Evolutionary conservation across 192 early-diverging fungal genomes (phyloP).

Genomic region (Coemansia sp.): DNA sequence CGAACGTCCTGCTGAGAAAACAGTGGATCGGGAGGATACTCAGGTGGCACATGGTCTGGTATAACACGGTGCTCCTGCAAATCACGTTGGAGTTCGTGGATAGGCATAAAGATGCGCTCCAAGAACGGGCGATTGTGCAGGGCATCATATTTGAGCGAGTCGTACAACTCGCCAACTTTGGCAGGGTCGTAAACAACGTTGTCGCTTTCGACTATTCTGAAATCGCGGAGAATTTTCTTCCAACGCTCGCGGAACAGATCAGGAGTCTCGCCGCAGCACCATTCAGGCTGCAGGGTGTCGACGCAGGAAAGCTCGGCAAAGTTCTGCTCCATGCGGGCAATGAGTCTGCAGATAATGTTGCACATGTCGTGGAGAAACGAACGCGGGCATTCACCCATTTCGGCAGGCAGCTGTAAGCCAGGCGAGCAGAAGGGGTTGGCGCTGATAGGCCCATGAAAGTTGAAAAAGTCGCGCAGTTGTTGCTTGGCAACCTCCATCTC

Average conservation of each 20-base stretch:
- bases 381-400: slow-evolving; percentile 38
- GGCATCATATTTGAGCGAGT: slow-evolving; percentile 96
- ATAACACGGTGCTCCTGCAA: not conserved
- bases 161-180: slow-evolving; percentile 90
- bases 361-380: slow-evolving; percentile 69
- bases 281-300: slow-evolving; percentile 60
- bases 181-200: slow-evolving; percentile 69
- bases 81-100: slow-evolving; percentile 20
- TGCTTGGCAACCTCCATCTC: slow-evolving; percentile 86
- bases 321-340: slow-evolving; percentile 78
- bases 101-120: slow-evolving; percentile 65
- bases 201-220: slow-evolving; percentile 50
- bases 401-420: slow-evolving; percentile 29
- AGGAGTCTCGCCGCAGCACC: slow-evolving; percentile 91
- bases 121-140: slow-evolving; percentile 89
- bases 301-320: slow-evolving; percentile 61
- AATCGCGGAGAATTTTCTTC: slow-evolving; percentile 95
- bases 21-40: slow-evolving; percentile 50
- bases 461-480: slow-evolving; percentile 68
- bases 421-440: slow-evolving; percentile 29
- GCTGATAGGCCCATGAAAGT: slow-evolving; percentile 32
- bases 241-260: slow-evolving; percentile 88
- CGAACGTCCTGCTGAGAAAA: slow-evolving; percentile 57
- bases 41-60: slow-evolving; percentile 9
- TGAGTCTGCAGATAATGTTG: slow-evolving; percentile 62